Base-by-base conservation (phyloP, 208 protist species). In the Vickermania spadyakhi region DNA sequence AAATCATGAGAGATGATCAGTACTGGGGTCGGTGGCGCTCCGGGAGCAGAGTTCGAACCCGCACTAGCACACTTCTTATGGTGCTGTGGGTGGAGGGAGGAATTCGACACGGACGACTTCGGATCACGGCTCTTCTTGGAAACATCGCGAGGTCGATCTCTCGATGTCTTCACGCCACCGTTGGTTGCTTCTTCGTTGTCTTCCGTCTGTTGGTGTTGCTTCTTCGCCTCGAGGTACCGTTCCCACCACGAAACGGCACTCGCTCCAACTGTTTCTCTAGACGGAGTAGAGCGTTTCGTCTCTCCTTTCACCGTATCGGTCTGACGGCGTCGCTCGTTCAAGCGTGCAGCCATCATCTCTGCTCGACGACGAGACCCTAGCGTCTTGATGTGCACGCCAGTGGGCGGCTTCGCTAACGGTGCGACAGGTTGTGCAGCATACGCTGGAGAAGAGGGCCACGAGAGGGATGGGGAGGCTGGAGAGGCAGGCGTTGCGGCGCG, bases 1-100 rank as follows among this genome's bases (percentile, higher is more conserved):
- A 80, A 58, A 27, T 84, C 77, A 49, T 79, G 77, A 1, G 77
- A 70, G 42, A 79, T 72, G 13, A 77, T 57, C 25, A 79, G 58
- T 3, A 79, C 73, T 11, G 73, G 73, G 7, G 73, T 84, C 49
- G 51, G 13, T 22, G 13, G 13, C 21, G 51, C 26, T 5, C 51
- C 7, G 51, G 5, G 5, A 11, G 21, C 51, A 5, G 13, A 23
- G 11, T 45, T 18, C 36, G 36, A 7, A 45, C 36, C 36, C 7
- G 36, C 36, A 18, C 11, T 7, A 45, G 36, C 36, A 45, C 36
- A 7, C 11, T 7, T 18, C 7, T 7, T 18, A 45, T 45, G 7
- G 18, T 18, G 36, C 36, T 45, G 7, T 18, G 36, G 36, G 18
- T 18, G 11, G 11, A 18, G 11, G 18, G 36, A 45, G 18, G 36